Base-by-base conservation (phyloP, 208 protist species). In the Acanthamoeba culbertsoni region DNA sequence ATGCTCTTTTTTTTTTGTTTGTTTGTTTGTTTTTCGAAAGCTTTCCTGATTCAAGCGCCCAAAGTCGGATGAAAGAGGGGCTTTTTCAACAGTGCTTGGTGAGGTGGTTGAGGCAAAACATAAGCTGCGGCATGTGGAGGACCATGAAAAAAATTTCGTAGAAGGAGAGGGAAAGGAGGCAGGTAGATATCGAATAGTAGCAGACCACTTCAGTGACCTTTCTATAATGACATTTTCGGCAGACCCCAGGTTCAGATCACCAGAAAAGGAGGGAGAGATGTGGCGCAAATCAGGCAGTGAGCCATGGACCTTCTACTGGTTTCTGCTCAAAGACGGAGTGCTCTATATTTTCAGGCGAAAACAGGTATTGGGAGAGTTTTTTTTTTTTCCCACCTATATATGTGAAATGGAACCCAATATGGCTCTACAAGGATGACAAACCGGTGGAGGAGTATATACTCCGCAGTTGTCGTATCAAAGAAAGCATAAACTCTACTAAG, bases 381-480 rank as follows among this genome's bases (percentile, higher is more conserved):
- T 55, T 55, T 55, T 8, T 55, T 68, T 16, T 33, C 28, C 28
- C 28, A 26, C 28, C 23, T 59, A 59, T 23, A 59, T 23, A 59
- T n/a, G 51, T 59, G 16, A 59, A 59, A 14, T 59, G 51, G 23
- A 14, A n/a, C 51, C 23, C 16, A 23, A 59, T n/a, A 59, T 59
- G 43, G 16, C n/a, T n/a, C n/a, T n/a, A n/a, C n/a, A n/a, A 92
- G 86, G 42, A 59, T 43, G 62, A 92, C 3, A 1, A 23, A 4
- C 53, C 62, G 59, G 6, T 77, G 59, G 86, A 92, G 86, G 86
- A 92, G 62, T 92, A 92, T 37, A 20, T 55, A 4, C 42, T 92
- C 37, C 43, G 33, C 7, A 53, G 5, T 43, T 92, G 62, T 31
- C 53, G 42, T 8, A 51, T 92, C 59, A 73, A 57, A 28, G 86